Conservation (phyloP, 2,329 filamentous ascomycete genomes). For the Dactylellina haptotyla region DNA sequence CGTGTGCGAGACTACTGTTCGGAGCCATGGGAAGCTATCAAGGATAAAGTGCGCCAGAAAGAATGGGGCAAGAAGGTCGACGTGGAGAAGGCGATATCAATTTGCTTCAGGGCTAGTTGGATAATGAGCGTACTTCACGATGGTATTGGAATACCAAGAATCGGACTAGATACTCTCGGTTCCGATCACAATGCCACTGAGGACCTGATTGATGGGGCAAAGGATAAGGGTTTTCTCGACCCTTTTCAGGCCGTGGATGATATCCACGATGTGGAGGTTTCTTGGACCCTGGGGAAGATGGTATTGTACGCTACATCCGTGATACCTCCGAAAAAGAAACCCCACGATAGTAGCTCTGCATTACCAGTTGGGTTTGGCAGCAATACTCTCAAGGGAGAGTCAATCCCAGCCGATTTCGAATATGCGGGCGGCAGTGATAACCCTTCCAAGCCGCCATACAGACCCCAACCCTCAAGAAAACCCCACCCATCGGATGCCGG, state of each 20-base stretch:
- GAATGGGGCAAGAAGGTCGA: conserved; percentile 81
- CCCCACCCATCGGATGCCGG: neutral
- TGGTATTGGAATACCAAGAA: conserved; percentile 89
- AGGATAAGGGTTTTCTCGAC: conserved; percentile 79
- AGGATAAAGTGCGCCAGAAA: conserved; percentile 71
- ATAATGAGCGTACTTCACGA: conserved; percentile 95
- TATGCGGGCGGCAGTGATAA: conserved; percentile 67
- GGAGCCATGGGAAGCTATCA: conserved; percentile 81
- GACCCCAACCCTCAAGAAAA: conserved; percentile 6
- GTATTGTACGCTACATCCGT: conserved; percentile 93
- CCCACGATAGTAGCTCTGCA: conserved; percentile 63
- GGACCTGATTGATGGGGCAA: conserved; percentile 73
- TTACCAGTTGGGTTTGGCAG: conserved; percentile 92
- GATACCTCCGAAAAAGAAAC: conserved; percentile 68
- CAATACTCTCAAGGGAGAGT: conserved; percentile 68
- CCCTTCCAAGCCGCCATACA: conserved; percentile 9
- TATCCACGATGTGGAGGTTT: conserved; percentile 89
- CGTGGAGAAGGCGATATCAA: conserved; percentile 78
- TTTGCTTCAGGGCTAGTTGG: conserved; percentile 99
- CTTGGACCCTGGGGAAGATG: conserved; percentile 97
- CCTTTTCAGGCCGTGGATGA: conserved; percentile 94
- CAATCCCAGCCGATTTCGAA: conserved; percentile 81
- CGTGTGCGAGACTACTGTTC: conserved; percentile 86
- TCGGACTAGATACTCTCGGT: conserved; percentile 76
- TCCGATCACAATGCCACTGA: conserved; percentile 76